Evolutionary conservation across 441 rosid genomes (phyloP).

Genomic region (Erodium moschatum): DNA sequence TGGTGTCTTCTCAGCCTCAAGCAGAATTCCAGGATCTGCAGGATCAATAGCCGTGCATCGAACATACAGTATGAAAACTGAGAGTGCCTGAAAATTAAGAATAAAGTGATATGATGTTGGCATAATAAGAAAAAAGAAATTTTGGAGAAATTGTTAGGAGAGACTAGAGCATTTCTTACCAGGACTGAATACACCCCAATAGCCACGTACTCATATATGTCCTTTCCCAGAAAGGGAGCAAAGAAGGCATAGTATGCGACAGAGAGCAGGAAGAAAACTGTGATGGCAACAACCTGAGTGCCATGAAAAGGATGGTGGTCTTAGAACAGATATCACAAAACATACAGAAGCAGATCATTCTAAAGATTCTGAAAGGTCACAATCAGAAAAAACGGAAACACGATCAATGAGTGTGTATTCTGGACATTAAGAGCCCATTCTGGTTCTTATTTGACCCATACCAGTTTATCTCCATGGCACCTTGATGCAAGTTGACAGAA

Average conservation of each 20-base stretch:
- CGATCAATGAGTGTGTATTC: too few species aligned
- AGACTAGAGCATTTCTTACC: slow-evolving; percentile 36
- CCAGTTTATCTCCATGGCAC: too few species aligned
- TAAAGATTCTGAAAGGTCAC: too few species aligned
- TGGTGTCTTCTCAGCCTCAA: slow-evolving; percentile 42
- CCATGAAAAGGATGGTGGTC: slow-evolving; percentile 13
- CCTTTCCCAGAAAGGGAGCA: slow-evolving; percentile 82
- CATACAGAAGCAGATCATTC: too few species aligned
- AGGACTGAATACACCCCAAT: slow-evolving; percentile 62
- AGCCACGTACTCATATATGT: slow-evolving; percentile 51
- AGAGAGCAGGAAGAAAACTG: slow-evolving; percentile 68
- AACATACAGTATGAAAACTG: slow-evolving; percentile 64
- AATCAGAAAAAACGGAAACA: too few species aligned
- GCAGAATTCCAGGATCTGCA: slow-evolving; percentile 82
- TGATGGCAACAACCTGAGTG: slow-evolving; percentile 75
- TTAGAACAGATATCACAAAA: not conserved
- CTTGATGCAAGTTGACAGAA: too few species aligned
- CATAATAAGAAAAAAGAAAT: slow-evolving; percentile 9
- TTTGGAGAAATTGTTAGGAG: not conserved
- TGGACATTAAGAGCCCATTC: too few species aligned
- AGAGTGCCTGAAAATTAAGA: slow-evolving; percentile 47
- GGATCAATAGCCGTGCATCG: slow-evolving; percentile 92
- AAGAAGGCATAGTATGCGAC: slow-evolving; percentile 84
- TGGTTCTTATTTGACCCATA: too few species aligned
- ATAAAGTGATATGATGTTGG: slow-evolving; percentile 9